A percentile compares a stretch with the other conserved stretches of the same genome.
These are phyloP conservation scores for Aspergillus caelatus DNA, from an alignment of 2,329 filamentous ascomycete species.

Conservation along the genomic window DNA sequence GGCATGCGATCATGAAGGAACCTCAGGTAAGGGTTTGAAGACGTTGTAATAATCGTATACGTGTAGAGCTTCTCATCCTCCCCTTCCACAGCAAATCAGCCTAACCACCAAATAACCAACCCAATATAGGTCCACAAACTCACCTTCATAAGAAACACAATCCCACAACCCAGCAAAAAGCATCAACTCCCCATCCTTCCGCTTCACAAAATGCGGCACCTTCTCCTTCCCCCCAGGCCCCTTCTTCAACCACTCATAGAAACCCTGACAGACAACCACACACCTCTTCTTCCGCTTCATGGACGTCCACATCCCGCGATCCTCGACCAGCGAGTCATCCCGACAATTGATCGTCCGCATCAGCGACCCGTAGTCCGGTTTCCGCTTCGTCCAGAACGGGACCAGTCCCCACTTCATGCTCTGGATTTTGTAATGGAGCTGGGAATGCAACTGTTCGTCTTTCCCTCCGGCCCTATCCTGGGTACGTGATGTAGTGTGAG, in stretches of 20 bases:
- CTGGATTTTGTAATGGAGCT: constrained; percentile 72
- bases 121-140: constrained; percentile 4
- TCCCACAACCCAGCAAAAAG: constrained; percentile 93
- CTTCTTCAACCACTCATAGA: constrained; percentile 94
- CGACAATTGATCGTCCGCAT: constrained; percentile 95
- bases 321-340: constrained; percentile 77
- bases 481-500: background rate
- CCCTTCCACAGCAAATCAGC: constrained; percentile 41
- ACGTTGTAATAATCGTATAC: constrained; percentile 92
- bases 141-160: constrained; percentile 77
- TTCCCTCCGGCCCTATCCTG: background rate
- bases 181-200: constrained; percentile 81
- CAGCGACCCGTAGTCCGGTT: constrained; percentile 74
- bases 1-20: constrained; percentile 97
- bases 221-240: constrained; percentile 72
- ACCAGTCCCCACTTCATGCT: constrained; percentile 96
- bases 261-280: constrained; percentile 84
- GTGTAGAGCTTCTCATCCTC: constrained; percentile 75
- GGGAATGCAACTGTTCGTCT: constrained; percentile 19
- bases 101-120: background rate
- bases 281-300: constrained; percentile 92
- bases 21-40: constrained; percentile 76
- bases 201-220: constrained; percentile 79
- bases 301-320: constrained; percentile 83
- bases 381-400: constrained; percentile 88